phyloP scores from a whole-genome alignment of 352 stramenopile species.

The Phytophthora quininea region DNA sequence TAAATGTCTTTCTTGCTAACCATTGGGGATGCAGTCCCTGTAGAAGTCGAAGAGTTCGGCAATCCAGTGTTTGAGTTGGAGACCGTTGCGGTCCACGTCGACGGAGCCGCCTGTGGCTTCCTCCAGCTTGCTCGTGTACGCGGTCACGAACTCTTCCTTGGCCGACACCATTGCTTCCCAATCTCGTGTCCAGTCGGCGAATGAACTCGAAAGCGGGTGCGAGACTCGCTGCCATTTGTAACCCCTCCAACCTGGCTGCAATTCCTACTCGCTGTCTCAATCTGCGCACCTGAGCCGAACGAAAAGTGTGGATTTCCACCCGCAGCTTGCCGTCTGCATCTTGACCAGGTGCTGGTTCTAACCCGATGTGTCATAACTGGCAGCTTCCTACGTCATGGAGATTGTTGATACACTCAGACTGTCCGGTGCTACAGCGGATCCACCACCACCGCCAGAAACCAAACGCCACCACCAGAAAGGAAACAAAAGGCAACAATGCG shows the following conservation, averaged over 20 bases:
- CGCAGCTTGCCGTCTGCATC: too few relatives aligned
- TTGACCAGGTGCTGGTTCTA: too few relatives aligned
- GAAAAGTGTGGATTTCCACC: too few relatives aligned
- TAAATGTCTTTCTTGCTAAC: conserved; percentile 1
- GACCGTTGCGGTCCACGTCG: conserved; percentile 28
- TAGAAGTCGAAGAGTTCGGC: conserved; percentile 30
- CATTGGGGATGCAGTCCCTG: conserved; percentile 38
- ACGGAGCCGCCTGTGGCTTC: not conserved
- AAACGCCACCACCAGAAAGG: conserved; percentile 11
- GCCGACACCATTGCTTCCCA: not conserved
- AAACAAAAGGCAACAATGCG: not conserved
- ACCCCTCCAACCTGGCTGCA: too few relatives aligned
- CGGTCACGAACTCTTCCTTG: conserved; percentile 27
- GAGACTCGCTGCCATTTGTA: too few relatives aligned
- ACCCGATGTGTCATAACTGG: too few relatives aligned
- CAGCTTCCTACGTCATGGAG: too few relatives aligned
- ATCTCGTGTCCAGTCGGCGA: not conserved
- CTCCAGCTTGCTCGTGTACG: conserved; percentile 29
- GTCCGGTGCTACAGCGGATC: not conserved
- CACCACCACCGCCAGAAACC: conserved; percentile 23
- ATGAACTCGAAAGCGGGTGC: not conserved
- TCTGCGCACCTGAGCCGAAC: too few relatives aligned
- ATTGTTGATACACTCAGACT: too few relatives aligned
- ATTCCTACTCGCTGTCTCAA: too few relatives aligned
- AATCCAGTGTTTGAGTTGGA: conserved; percentile 30